Conservation (phyloP, 768 basidiomycete species). For the Crucibulum laeve region DNA sequence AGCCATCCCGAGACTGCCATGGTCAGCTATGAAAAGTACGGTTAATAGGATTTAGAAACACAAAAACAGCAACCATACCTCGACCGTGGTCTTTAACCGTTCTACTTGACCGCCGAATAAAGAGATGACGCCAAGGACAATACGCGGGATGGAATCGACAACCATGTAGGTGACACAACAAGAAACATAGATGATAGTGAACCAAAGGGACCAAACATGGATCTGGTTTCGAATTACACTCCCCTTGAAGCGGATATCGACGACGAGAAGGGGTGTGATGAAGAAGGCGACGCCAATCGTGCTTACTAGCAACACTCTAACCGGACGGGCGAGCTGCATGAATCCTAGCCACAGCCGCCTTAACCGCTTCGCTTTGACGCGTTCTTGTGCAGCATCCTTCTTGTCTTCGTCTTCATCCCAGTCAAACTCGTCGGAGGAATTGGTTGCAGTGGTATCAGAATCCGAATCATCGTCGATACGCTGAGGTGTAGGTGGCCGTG, state of each 20-base stretch:
- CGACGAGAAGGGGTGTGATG: constrained; percentile 67
- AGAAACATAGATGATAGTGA: constrained; percentile 63
- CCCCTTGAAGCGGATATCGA: constrained; percentile 54
- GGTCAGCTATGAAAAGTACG: constrained; percentile 38
- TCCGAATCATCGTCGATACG: constrained; percentile 15
- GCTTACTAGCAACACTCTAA: constrained; percentile 57
- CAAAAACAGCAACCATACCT: constrained; percentile 35
- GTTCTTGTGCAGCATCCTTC: constrained; percentile 18
- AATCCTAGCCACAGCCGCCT: constrained; percentile 60
- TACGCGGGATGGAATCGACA: constrained; percentile 58
- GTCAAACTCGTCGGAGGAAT: constrained; percentile 68
- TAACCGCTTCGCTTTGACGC: constrained; percentile 53
- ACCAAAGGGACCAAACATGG: constrained; percentile 63
- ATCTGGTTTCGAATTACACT: constrained; percentile 50
- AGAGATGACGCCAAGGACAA: constrained; percentile 49
- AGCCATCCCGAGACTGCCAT: constrained; percentile 70
- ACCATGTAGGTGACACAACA: constrained; percentile 56
- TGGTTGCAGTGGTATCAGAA: constrained; percentile 47
- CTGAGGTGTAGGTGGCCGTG: constrained; percentile 9
- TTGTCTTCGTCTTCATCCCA: constrained; percentile 64
- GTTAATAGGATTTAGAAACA: not conserved
- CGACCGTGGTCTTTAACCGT: constrained; percentile 61
- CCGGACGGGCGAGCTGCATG: constrained; percentile 57
- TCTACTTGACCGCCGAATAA: constrained; percentile 61
- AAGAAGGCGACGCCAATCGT: constrained; percentile 58